phyloP scores from a whole-genome alignment of 768 basidiomycete species.

The Termitomyces sp. region DNA sequence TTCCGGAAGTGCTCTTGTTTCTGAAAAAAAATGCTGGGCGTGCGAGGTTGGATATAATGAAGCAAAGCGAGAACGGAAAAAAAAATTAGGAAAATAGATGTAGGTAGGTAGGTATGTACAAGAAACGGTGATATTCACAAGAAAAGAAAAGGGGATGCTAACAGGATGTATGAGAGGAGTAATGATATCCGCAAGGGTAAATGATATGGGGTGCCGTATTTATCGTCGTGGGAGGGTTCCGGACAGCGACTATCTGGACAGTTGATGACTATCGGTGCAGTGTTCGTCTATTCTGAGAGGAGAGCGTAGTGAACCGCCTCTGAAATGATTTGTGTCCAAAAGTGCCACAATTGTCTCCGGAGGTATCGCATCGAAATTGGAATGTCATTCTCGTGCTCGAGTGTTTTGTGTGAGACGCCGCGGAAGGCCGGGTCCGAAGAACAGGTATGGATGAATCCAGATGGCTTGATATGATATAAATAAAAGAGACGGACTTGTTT shows the following conservation, averaged over 20 bases:
- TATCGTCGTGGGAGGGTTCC: constrained; percentile 5
- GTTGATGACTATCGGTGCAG: constrained; percentile 9
- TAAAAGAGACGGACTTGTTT: constrained; percentile 2
- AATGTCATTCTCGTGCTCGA: neutral
- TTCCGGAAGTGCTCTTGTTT: constrained; percentile 6
- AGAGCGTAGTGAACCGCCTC: constrained; percentile 5
- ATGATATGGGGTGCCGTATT: constrained; percentile 11
- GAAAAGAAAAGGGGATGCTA: constrained; percentile 1
- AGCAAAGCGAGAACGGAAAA: constrained; percentile 14
- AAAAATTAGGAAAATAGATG: constrained; percentile 15
- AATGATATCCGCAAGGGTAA: constrained; percentile 15
- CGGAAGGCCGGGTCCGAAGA: neutral
- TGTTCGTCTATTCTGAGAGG: constrained; percentile 19
- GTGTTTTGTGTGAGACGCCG: neutral
- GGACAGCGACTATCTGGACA: constrained; percentile 3
- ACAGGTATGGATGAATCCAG: constrained; percentile 1
- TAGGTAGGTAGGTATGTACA: constrained; percentile 14
- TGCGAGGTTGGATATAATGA: constrained; percentile 14
- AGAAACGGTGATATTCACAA: constrained; percentile 12
- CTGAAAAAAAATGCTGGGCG: constrained; percentile 12
- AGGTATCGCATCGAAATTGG: neutral
- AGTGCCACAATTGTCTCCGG: neutral
- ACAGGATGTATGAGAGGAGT: constrained; percentile 1
- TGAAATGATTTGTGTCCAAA: neutral
- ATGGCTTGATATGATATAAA: constrained; percentile 10